Evolutionary conservation across 2,329 filamentous ascomycete genomes (phyloP).

Genomic region (Hypoxylon sp.): DNA sequence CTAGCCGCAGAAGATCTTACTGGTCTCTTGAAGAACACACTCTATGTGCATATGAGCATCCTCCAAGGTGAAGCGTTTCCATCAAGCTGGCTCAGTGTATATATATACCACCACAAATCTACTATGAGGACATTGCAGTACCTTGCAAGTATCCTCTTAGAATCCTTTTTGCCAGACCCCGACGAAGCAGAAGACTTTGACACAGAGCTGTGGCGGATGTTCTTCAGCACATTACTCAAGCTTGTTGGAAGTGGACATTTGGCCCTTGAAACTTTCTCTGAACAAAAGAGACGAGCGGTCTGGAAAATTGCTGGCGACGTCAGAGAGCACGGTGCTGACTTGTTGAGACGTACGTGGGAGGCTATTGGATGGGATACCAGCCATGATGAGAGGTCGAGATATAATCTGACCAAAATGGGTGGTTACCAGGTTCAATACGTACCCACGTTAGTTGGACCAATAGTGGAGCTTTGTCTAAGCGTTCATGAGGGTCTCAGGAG

Average conservation of each 20-base stretch:
- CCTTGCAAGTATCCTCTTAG: slow-evolving; percentile 79
- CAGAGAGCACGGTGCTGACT: slow-evolving; percentile 85
- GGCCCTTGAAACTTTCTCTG: slow-evolving; percentile 93
- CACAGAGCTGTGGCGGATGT: slow-evolving; percentile 91
- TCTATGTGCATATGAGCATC: slow-evolving; percentile 89
- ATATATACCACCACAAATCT: slow-evolving; percentile 92
- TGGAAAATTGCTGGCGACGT: slow-evolving; percentile 99
- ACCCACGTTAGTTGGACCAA: slow-evolving; percentile 86
- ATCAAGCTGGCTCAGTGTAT: slow-evolving; percentile 86
- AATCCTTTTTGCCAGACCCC: slow-evolving; percentile 84
- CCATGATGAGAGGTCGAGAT: slow-evolving; percentile 78
- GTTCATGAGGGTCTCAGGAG: slow-evolving; percentile 90
- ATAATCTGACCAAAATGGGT: slow-evolving; percentile 84
- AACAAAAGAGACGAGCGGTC: slow-evolving; percentile 93
- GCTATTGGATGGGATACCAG: slow-evolving; percentile 96
- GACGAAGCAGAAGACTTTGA: slow-evolving; percentile 93
- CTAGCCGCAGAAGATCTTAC: slow-evolving; percentile 77
- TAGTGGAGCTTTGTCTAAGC: slow-evolving; percentile 92
- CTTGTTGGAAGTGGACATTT: slow-evolving; percentile 89
- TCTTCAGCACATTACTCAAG: slow-evolving; percentile 88
- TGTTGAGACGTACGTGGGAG: slow-evolving; percentile 88
- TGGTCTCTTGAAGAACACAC: slow-evolving; percentile 76
- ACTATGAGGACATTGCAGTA: slow-evolving; percentile 87
- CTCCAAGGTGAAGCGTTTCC: slow-evolving; percentile 91
- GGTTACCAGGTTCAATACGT: slow-evolving; percentile 99